phyloP scores from a whole-genome alignment of 148 eudicot genomes.

The Bassia scoparia region DNA sequence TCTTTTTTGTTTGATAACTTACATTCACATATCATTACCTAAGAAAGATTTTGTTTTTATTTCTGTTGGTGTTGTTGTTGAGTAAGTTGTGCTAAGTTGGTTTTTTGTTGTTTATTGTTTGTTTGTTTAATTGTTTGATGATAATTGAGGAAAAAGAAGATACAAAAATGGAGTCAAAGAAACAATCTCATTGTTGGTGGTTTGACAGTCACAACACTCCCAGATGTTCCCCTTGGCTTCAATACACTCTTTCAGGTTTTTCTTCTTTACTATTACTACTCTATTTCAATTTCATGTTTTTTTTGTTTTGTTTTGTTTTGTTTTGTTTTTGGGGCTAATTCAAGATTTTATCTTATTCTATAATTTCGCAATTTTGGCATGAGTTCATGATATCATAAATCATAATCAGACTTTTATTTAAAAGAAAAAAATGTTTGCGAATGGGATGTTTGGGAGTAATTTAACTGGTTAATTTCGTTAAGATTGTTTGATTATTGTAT shows the following conservation, averaged over 20 bases:
- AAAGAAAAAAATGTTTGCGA: too few relatives aligned
- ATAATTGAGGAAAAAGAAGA: slow-evolving; percentile 21
- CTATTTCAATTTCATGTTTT: not conserved
- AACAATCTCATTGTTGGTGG: slow-evolving; percentile 64
- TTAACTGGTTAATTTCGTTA: too few relatives aligned
- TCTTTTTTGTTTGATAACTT: too few relatives aligned
- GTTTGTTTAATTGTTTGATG: too few relatives aligned
- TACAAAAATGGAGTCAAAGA: slow-evolving; percentile 30
- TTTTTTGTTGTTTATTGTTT: not conserved
- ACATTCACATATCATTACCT: too few relatives aligned
- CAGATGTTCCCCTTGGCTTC: slow-evolving; percentile 63
- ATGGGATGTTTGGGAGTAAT: too few relatives aligned
- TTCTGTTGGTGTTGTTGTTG: too few relatives aligned
- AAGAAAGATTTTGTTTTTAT: not conserved
- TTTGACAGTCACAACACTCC: slow-evolving; percentile 48
- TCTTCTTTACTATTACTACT: not conserved
- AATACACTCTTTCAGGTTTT: slow-evolving; percentile 64
- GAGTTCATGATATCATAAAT: not conserved
- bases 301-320: not conserved
- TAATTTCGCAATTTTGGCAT: too few relatives aligned
- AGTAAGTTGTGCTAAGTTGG: not conserved
- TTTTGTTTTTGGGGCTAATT: not conserved
- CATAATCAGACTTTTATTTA: too few relatives aligned
- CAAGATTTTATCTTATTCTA: not conserved
- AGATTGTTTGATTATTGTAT: too few relatives aligned